phyloP scores from a whole-genome alignment of 2,329 filamentous ascomycete species.

The Aspergillus bombycis region DNA sequence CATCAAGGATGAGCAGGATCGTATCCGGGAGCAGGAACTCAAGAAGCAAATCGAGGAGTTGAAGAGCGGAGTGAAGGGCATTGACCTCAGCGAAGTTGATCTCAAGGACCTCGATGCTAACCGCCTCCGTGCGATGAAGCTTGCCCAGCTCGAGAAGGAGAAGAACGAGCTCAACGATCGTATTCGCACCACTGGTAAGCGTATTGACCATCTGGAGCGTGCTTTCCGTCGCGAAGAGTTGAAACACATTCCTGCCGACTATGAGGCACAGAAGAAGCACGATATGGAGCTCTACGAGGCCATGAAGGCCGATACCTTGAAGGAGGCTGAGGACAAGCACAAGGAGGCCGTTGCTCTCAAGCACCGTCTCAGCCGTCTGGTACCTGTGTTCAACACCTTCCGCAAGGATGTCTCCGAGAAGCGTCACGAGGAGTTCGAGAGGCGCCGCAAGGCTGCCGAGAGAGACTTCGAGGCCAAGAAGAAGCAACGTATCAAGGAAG shows the following conservation, averaged over 20 bases:
- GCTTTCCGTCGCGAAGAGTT: slow-evolving; percentile 94
- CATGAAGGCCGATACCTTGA: slow-evolving; percentile 74
- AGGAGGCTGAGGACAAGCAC: slow-evolving; percentile 84
- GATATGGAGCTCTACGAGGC: slow-evolving; percentile 82
- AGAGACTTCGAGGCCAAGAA: slow-evolving; percentile 93
- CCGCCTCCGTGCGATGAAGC: slow-evolving; percentile 89
- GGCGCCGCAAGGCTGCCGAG: slow-evolving; percentile 86
- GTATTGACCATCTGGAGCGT: slow-evolving; percentile 94
- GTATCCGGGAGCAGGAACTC: slow-evolving; percentile 88
- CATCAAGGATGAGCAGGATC: slow-evolving; percentile 82
- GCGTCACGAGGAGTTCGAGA: slow-evolving; percentile 94
- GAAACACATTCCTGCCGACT: slow-evolving; percentile 87
- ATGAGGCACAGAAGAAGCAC: slow-evolving; percentile 75
- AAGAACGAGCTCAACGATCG: slow-evolving; percentile 95
- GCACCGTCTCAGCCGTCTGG: slow-evolving; percentile 83
- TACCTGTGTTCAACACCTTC: slow-evolving; percentile 84
- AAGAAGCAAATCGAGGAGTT: slow-evolving; percentile 91
- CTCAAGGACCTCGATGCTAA: slow-evolving; percentile 86
- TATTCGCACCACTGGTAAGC: slow-evolving; percentile 88
- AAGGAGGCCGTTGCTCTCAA: slow-evolving; percentile 90
- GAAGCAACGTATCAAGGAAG: slow-evolving; percentile 81
- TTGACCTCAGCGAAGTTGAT: slow-evolving; percentile 72
- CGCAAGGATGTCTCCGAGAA: slow-evolving; percentile 79
- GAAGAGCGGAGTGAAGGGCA: slow-evolving; percentile 81
- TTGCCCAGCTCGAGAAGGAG: slow-evolving; percentile 93